Evolutionary conservation across 2,329 filamentous ascomycete species (phyloP), one percentile per base, ranked within the genome.

Genomic region (Eutypella sp.): DNA sequence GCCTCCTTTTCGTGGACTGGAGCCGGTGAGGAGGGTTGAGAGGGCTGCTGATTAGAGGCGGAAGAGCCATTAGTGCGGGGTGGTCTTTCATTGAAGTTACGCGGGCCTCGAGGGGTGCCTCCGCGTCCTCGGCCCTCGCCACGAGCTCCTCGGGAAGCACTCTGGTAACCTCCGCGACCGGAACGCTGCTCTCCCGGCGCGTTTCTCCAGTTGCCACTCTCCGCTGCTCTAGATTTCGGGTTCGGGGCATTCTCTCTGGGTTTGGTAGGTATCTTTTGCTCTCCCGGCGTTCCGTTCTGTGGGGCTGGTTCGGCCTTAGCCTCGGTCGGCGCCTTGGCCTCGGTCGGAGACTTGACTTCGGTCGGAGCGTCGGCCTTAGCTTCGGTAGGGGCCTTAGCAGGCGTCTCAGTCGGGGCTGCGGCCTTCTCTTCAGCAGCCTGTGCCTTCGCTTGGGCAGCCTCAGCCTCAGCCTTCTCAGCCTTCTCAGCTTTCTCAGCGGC

Each of bases 171-270:
- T 39, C 62, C 61, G 45, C 62, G 58, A 24, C 53, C 54, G 23
- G 55, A 49, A 44, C 73, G 69, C 44, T 71, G 68, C 24, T 75
- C 75, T 44, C 67, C 69, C 13, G 75, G 69, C 37, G 75, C 62
- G 49, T 72, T 68, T 64, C 81, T 74, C 81, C 81, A 85, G 67
- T 74, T 84, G 42, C 76, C 75, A 47, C 74, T 73, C 53, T 84
- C 81, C 22, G 70, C 57, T 41, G 78, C 75, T 55, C 78, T 76
- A 27, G 80, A 74, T 65, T 78, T 81, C 48, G 65, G 55, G 48
- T 71, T 69, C 54, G 67, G 66, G n/a, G 60, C 62, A 45, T 65
- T 57, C 44, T 78, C 75, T 49, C 61, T 70, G 45, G 72, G 67
- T 42, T 55, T 68, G 39, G 67, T 50, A 13, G 74, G 67, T 5